phyloP scores from a whole-genome alignment of 192 early-diverging fungal species.

The Blastocladiella britannica region DNA sequence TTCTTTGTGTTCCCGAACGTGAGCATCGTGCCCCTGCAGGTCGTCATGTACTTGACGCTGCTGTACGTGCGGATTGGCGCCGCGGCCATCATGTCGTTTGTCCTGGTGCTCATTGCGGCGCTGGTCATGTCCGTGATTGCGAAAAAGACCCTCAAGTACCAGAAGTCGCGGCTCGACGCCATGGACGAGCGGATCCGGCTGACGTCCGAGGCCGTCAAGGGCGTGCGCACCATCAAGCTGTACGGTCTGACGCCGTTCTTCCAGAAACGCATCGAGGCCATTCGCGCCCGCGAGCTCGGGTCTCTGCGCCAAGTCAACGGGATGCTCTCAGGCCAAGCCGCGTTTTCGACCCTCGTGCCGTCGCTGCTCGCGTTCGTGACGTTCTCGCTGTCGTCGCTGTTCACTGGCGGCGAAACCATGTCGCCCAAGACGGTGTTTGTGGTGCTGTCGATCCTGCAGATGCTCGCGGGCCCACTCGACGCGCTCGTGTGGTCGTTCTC shows the following conservation, averaged over 20 bases:
- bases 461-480: not conserved
- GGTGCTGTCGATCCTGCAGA: not conserved
- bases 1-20: constrained; percentile 5
- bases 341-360: not conserved
- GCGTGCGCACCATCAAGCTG: constrained; percentile 15
- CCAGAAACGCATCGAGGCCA: constrained; percentile 5
- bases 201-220: constrained; percentile 13
- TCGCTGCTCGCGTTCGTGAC: not conserved
- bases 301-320: constrained; percentile 5
- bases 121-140: constrained; percentile 10
- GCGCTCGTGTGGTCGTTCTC: not conserved
- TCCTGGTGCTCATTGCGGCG: constrained; percentile 6
- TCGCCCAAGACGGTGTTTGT: not conserved
- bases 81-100: constrained; percentile 11
- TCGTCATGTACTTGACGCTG: constrained; percentile 9
- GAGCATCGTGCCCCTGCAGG: constrained; percentile 10
- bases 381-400: not conserved
- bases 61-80: constrained; percentile 9
- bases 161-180: constrained; percentile 8
- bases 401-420: too few species aligned
- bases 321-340: not conserved
- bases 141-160: constrained; percentile 9
- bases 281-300: constrained; percentile 9
- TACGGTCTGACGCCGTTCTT: constrained; percentile 16
- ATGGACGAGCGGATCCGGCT: constrained; percentile 17